Conservation (phyloP, 2,329 filamentous ascomycete genomes). For the Aspergillus cejpii region DNA sequence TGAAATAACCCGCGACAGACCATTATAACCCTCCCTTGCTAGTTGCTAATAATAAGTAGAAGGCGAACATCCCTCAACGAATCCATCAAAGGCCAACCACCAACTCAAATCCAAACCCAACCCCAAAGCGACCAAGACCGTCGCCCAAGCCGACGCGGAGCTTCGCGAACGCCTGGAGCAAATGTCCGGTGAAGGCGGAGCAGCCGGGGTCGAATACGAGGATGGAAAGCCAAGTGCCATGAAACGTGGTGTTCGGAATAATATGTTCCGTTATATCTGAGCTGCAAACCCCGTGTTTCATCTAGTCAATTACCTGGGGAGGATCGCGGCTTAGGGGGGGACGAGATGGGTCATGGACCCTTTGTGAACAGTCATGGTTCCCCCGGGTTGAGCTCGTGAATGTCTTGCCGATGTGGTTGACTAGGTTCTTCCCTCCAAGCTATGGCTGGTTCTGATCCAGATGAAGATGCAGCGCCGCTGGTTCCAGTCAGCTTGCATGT, state of each 20-base stretch:
- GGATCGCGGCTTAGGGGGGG: too few relatives aligned
- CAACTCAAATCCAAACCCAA: conserved; percentile 7
- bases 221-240: conserved; percentile 64
- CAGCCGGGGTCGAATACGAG: conserved; percentile 66
- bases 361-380: too few relatives aligned
- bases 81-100: conserved; percentile 3
- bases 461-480: neutral
- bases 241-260: conserved; percentile 66
- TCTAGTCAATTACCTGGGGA: neutral
- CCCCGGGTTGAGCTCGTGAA: too few relatives aligned
- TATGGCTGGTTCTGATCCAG: too few relatives aligned
- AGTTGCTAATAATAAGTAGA: neutral
- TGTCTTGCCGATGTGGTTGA: too few relatives aligned
- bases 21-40: neutral
- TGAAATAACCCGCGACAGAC: neutral
- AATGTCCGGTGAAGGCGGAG: conserved; percentile 63
- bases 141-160: conserved; percentile 60
- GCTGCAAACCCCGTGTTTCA: neutral
- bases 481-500: neutral
- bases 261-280: conserved; percentile 67
- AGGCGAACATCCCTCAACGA: neutral
- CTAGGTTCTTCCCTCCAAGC: too few relatives aligned
- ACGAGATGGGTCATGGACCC: too few relatives aligned
- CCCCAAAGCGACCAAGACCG: conserved; percentile 46
- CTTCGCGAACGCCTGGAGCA: conserved; percentile 59